Conservation (phyloP, 2,329 filamentous ascomycete genomes). For the Davidsoniella australis region DNA sequence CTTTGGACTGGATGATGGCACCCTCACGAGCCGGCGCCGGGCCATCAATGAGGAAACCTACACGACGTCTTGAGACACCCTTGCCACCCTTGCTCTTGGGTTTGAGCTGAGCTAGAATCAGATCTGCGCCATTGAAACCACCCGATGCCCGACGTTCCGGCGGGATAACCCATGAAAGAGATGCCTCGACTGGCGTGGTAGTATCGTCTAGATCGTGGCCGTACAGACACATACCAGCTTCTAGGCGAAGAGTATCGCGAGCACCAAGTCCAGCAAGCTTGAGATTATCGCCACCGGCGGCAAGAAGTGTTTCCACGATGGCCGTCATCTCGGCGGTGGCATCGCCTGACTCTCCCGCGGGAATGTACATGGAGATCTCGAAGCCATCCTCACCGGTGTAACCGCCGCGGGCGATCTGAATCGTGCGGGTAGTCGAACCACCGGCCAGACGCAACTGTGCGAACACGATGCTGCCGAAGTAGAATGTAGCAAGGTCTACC, state of each 20-base stretch:
- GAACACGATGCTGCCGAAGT: constrained; percentile 63
- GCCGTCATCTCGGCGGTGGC: constrained; percentile 35
- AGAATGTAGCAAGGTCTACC: constrained; percentile 47
- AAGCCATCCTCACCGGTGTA: constrained; percentile 98
- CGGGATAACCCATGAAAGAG: constrained; percentile 62
- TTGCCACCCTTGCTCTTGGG: constrained; percentile 53
- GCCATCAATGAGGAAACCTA: constrained; percentile 70
- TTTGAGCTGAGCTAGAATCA: constrained; percentile 61
- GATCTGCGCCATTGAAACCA: constrained; percentile 71
- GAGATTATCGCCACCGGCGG: constrained; percentile 43
- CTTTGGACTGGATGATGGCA: constrained; percentile 52
- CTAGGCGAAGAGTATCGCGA: constrained; percentile 77
- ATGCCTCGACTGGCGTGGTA: constrained; percentile 42
- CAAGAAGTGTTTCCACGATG: constrained; percentile 48
- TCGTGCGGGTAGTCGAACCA: constrained; percentile 24
- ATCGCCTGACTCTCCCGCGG: constrained; percentile 34
- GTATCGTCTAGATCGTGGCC: constrained; percentile 86
- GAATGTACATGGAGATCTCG: constrained; percentile 63
- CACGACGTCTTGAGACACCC: constrained; percentile 53
- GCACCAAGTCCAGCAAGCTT: constrained; percentile 79
- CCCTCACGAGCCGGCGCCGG: constrained; percentile 73
- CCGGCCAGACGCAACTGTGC: constrained; percentile 46
- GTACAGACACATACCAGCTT: constrained; percentile 98
- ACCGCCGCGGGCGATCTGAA: constrained; percentile 67
- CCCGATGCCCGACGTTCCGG: constrained; percentile 51